Base-by-base conservation (phyloP, 2,329 filamentous ascomycete species). In the Knufia fluminis region DNA sequence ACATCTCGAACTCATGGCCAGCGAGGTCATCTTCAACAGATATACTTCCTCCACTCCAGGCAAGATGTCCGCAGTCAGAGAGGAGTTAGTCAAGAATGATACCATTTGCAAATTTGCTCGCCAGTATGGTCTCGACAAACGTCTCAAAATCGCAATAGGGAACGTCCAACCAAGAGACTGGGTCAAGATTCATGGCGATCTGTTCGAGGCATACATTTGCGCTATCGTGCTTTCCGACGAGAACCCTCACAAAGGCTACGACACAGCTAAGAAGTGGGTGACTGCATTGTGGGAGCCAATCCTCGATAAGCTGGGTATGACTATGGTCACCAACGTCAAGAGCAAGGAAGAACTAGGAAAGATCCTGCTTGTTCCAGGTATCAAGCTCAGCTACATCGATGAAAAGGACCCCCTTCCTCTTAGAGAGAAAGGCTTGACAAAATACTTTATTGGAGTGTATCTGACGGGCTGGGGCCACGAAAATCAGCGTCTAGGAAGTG, bases 181-280 rank as follows among this genome's bases (percentile, higher is more conserved):
- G 53, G 23, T 53, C 23, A 96, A 96, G 65, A 80, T 88, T 8
- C 74, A 85, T 49, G 90, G 83, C 7, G 91, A 97, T 62, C 76
- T 96, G 16, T 94, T 96, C 59, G 91, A 97, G 64, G 85, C 91
- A 0, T 96, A 94, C 59, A 79, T 94, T 14, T 90, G 85, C 7
- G 90, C 85, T 2, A 68, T 90, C 4, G 76, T 94, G 28, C 69
- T 87, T 1, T 81, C 83, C 1, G 45, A 48, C n/a, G 14, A 19
- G 6, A 78, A 88, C 58, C 73, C 79, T 0, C 66, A 69, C 2
- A 63, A 78, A 41, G 89, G 90, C 1, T 76, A 84, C 41, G 54
- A 65, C 6, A 73, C 72, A 1, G 82, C 77, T 1, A 75, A 83
- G 46, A 64, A 73, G 12, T 97, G 89, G 88, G 68, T 96, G 40